Base-by-base conservation (phyloP, 768 basidiomycete species). In the Mycena filopes region DNA sequence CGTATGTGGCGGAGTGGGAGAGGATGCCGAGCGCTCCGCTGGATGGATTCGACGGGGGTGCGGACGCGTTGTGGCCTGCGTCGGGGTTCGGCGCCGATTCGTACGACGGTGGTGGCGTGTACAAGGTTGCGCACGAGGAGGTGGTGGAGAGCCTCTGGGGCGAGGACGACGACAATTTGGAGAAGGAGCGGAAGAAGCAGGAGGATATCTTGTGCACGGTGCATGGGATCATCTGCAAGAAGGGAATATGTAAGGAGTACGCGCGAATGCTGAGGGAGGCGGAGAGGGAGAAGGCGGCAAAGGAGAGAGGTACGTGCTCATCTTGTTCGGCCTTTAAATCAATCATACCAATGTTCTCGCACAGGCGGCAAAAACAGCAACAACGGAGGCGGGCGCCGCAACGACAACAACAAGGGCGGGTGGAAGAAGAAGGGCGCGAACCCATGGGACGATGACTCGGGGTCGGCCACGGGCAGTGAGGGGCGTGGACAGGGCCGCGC, bases 231-330 rank as follows among this genome's bases (percentile, higher is more conserved):
- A 61, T 72, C 20, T 81, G 81, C 51, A 79, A 77, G 71, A 79
- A 79, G 70, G 79, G 79, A 29, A 77, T 80, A 1, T 82, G 81
- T 49, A 58, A 57, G 20, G 79, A 76, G 66, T 72, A 76, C 70
- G 70, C 74, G 47, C 72, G 71, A 60, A 53, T 73, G 25, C 41
- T 77, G 58, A 73, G 65, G 67, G 73, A 75, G 65, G 66, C 72
- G 67, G 73, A 72, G 58, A 60, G 62, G 60, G 65, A 73, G 62
- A 50, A 50, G 50, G 64, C 64, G 49, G 67, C 41, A 40, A 28
- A 16, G 25, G 36, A 46, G 9, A 21, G 36, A 20, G 31, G 49
- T 38, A 31, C 57, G 66, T 63, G 23, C 1, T 42, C n/a, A n/a
- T 45, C 4, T 48, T 10, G 3, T 18, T 57, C 33, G 7, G 33